phyloP scores from a whole-genome alignment of 73 alveolate genomes.

The Diophrys appendiculata region DNA sequence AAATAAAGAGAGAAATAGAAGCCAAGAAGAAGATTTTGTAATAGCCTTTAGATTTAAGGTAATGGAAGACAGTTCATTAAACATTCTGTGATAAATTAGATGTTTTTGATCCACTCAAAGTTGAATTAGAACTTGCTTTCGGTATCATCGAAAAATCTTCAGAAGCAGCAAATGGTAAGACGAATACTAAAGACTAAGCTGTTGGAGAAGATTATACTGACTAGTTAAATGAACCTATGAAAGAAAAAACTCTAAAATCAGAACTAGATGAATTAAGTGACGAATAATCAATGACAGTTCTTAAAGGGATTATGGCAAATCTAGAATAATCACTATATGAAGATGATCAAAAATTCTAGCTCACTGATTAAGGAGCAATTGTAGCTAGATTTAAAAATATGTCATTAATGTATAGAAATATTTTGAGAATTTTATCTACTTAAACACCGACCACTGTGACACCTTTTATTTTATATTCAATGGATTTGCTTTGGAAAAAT shows the following conservation, averaged over 20 bases:
- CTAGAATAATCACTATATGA: not conserved
- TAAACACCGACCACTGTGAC: not conserved
- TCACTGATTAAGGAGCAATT: not conserved
- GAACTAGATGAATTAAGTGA: too few relatives aligned
- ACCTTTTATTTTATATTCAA: too few relatives aligned
- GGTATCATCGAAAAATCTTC: not conserved
- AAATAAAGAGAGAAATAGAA: not conserved
- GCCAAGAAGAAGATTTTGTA: not conserved
- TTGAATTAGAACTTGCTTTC: not conserved
- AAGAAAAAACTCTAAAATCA: too few relatives aligned
- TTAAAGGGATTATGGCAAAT: not conserved
- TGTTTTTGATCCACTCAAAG: not conserved
- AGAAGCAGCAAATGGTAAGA: too few relatives aligned
- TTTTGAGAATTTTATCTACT: not conserved
- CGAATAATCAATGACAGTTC: not conserved
- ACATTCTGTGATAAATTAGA: not conserved
- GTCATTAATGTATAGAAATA: not conserved
- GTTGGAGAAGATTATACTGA: too few relatives aligned
- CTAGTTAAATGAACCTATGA: too few relatives aligned
- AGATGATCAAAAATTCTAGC: not conserved
- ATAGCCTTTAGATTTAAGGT: not conserved
- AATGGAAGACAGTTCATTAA: not conserved
- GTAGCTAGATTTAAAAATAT: not conserved
- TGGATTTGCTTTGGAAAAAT: not conserved
- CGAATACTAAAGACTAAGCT: too few relatives aligned